Percentiles rank a stretch among this genome's conserved stretches.
Conservation (phyloP, 2,329 filamentous ascomycete species). For the Aspergillus quadricinctus region DNA sequence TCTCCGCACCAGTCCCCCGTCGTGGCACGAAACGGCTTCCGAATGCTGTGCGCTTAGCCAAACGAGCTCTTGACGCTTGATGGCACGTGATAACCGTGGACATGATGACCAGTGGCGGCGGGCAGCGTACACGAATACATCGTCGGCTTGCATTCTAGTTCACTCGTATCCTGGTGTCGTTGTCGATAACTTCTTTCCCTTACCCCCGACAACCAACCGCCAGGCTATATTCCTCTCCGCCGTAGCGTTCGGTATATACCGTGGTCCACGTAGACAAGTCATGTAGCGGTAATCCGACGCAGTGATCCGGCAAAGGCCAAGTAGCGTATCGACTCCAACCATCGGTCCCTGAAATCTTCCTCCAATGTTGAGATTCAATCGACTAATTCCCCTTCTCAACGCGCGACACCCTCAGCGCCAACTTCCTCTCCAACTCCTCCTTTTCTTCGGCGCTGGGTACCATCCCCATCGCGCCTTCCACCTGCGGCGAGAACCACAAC, state of each 20-base stretch:
- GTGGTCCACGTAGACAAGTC: neutral
- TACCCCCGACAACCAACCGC: neutral
- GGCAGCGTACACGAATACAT: neutral
- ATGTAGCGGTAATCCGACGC: neutral
- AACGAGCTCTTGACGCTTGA: neutral
- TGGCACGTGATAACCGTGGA: neutral
- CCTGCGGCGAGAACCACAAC: conserved; percentile 66
- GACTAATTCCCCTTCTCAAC: conserved; percentile 26
- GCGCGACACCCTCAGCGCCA: conserved; percentile 31
- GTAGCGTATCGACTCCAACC: neutral
- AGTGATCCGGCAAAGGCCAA: too few species aligned
- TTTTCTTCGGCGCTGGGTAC: conserved; percentile 70
- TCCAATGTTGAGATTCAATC: too few species aligned
- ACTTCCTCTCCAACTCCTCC: conserved; percentile 53
- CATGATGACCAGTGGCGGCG: neutral
- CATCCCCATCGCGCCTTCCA: conserved; percentile 69
- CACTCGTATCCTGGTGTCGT: neutral
- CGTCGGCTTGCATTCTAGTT: neutral
- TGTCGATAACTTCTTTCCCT: too few species aligned
- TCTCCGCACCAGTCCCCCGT: neutral
- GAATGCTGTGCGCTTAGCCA: neutral
- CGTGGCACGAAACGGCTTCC: neutral
- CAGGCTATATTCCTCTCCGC: neutral
- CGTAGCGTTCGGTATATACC: neutral
- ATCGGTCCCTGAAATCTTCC: too few species aligned